Evolutionary conservation across 805 yeast genomes (phyloP), one percentile per base, ranked within the genome.

Genomic region (Isabelozyma pseudorhagii): DNA sequence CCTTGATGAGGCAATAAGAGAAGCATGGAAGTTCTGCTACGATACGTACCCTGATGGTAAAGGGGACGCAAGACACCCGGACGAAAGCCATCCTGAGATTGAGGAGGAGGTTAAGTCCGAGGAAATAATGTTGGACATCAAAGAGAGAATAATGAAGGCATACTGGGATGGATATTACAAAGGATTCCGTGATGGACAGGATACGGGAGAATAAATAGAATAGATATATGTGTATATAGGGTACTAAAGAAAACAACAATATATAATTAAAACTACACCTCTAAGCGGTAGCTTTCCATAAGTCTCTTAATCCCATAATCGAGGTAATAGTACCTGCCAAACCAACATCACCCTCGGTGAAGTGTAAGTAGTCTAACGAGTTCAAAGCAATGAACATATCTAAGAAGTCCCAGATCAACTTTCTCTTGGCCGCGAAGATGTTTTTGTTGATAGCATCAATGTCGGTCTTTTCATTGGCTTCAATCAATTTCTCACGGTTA

Each of bases 261-360:
- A 11, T 41, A 25, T 40, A 17, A 47, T 8, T 40, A 8, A n/a
- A 2, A 15, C 17, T 15, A 15, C 17, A 15, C 17, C 17, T 15
- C 13, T 40, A 14, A 10, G 7, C 8, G 25, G 80, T 77, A 43
- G 78, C 66, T 38, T 64, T 71, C 96, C 96, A 85, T 56, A 84
- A 62, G 59, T 87, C 91, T 63, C 79, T 81, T 47, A 90, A 73
- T 42, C 96, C 97, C 68, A 90, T 74, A 45, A 83, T 51, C 39
- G 96, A 86, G 31, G 97, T 90, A 51, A 88, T 70, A 25, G 87
- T 78, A 63, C 98, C 98, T 38, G 94, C 90, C 50, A 84, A 70
- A 38, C 96, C 97, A 46, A 90, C 81, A 40, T 84, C 77, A 45
- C 96, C 94, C 58, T 92, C 97, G 63, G 83, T 81, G 59, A 82